Evolutionary conservation across 129 eudicot genomes (phyloP), one percentile per base, ranked within the genome.

Genomic region (Arctium minus): DNA sequence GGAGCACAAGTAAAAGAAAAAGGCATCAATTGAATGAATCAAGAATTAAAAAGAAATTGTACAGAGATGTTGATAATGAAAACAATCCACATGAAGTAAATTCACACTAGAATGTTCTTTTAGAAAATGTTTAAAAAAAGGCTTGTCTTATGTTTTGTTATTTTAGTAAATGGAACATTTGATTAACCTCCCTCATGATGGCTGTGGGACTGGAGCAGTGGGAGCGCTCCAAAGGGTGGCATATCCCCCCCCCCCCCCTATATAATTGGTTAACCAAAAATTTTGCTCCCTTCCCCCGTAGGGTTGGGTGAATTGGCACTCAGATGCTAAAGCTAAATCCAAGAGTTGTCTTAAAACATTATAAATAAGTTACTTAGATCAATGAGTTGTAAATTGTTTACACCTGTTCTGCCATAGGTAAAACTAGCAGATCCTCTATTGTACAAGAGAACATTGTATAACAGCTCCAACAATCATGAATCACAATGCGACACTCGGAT

Each of bases 1-100:
- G 81, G 68, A 70, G n/a, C 82, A 80, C 79, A 65, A 72, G 69
- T 35, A 60, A 60, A 60, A 60, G 29, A 60, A 22, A 18, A 60
- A 60, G 68, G 68, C 29, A 17, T 60, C 68, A 60, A 60, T 8
- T 60, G 68, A 60, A 60, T 17, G 68, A 50, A 60, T 60, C 29
- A 60, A 60, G 68, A 60, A 60, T 60, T 60, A 60, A 60, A 60
- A n/a, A 60, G 22, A 60, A 60, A 60, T 5, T n/a, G 65, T 17
- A 56, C 65, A 56, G 22, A 56, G 65, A 56, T 56, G 68, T 60
- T 18, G n/a, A n/a, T 60, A n/a, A 60, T 17, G 30, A 29, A 60
- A 60, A 60, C 68, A 60, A 60, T 17, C 68, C 68, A 17, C 68
- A 60, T 60, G 68, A 60, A 60, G 68, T n/a, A 60, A 17, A 56